These are phyloP conservation scores for Drosera spatulata DNA, from an alignment of 179 eudicot genomes.

Conservation along the genomic window DNA sequence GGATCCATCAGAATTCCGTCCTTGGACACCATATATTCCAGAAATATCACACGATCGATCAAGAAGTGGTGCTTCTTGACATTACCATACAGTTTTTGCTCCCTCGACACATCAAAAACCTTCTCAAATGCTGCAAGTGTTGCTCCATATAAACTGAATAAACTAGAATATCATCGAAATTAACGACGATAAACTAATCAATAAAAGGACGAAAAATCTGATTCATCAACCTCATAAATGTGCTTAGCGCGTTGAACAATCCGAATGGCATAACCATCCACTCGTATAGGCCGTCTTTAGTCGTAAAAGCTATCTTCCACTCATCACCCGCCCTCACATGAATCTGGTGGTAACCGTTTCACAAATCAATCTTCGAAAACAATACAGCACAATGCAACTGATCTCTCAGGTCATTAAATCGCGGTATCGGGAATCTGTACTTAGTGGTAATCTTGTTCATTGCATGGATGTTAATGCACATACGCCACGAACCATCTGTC, in stretches of 20 bases:
- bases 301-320: not conserved
- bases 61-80: not conserved
- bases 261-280: conserved; percentile 2
- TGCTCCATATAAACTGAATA: not conserved
- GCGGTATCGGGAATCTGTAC: not conserved
- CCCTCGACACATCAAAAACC: not conserved
- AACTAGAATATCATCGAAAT: not conserved
- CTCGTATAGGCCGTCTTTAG: conserved; percentile 2
- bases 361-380: not conserved
- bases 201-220: not conserved
- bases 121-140: not conserved
- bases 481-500: conserved; percentile 4
- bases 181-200: not conserved
- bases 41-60: not conserved
- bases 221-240: not conserved
- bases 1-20: not conserved
- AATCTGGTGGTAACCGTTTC: not conserved
- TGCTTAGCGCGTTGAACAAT: not conserved
- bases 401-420: conserved; percentile 1
- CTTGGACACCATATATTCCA: not conserved
- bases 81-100: not conserved
- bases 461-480: not conserved
- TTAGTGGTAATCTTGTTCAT: not conserved
- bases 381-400: not conserved
- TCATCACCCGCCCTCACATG: not conserved